phyloP scores from a whole-genome alignment of 352 stramenopile species.

The Blastocystis sp. region DNA sequence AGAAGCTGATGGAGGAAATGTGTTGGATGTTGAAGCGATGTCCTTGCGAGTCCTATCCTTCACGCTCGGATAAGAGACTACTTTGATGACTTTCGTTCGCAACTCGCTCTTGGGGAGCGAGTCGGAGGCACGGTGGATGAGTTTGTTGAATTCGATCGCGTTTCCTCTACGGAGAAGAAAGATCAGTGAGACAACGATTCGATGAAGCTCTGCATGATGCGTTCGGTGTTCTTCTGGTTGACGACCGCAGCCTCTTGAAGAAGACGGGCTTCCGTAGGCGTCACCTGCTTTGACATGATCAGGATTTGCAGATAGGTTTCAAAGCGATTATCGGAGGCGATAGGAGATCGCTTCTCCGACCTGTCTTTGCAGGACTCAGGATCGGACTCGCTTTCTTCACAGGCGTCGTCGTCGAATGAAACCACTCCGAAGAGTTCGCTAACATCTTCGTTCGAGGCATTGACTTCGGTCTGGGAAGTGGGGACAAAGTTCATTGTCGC shows the following conservation, averaged over 20 bases:
- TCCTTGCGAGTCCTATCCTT: not conserved
- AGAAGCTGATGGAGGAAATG: not conserved
- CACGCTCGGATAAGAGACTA: not conserved
- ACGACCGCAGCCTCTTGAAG: not conserved
- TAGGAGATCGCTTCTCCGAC: not conserved
- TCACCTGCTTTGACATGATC: constrained; percentile 1
- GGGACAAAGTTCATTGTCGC: constrained; percentile 15
- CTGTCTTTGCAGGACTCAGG: not conserved
- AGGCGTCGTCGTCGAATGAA: not conserved
- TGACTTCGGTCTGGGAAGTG: not conserved
- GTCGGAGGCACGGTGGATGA: not conserved
- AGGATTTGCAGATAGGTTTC: not conserved
- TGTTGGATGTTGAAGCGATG: not conserved
- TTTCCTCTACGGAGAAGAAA: not conserved
- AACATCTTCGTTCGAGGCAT: constrained; percentile 33
- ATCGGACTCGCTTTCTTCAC: constrained; percentile 8
- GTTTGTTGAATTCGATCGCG: not conserved
- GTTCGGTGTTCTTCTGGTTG: not conserved
- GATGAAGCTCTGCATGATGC: not conserved
- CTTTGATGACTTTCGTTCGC: not conserved
- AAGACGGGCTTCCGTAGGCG: not conserved
- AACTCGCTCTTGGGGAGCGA: not conserved
- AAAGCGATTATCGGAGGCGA: not conserved
- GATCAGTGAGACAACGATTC: not conserved
- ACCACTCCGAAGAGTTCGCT: not conserved